Base-by-base conservation (phyloP, 306 rosid species). In the Cyclanthera cordifolia region DNA sequence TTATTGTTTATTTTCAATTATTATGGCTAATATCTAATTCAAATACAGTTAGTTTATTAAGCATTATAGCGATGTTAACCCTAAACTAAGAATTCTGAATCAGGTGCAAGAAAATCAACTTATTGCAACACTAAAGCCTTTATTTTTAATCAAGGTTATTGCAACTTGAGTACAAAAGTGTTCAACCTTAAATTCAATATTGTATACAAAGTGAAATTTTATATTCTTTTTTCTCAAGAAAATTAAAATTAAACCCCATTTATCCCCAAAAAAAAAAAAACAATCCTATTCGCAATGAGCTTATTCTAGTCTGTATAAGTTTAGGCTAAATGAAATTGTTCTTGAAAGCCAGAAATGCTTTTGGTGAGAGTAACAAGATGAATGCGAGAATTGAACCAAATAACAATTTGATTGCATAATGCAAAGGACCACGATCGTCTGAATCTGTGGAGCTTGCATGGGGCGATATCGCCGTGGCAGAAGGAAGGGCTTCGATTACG, bases 401-500 rank as follows among this genome's bases (percentile, higher is more conserved):
- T 76, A 93, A 72, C 74, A 89, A 71, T 68, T 87, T 93, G 77
- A 83, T 41, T 13, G 79, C 78, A 79, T 79, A 79, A 74, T 39
- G 75, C 15, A 83, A 1, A 16, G 86, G 89, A 57, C 86, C 95
- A 3, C 53, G 41, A 70, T 78, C 91, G 60, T 25, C 85, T 46
- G 24, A 83, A 75, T 86, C 81, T 39, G 89, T 65, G 48, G 80
- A 64, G 80, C 60, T 71, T 24, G 74, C 25, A 13, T 84, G 47
- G 48, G 95, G 53, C 70, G 86, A 61, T 67, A 85, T 64, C 66
- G 92, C 85, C 63, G 79, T 76, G 51, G 99, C 99, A 3, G 82
- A 81, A n/a, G 99, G 99, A 21, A 88, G 87, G 74, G 96, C 99
- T 79, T 94, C 97, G 70, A 84, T 55, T 4, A 94, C 96, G 28